A percentile compares a stretch with the other conserved stretches of the same genome.
Evolutionary conservation across 1,139 yeast species (phyloP).

Genomic region (Protomyces arabidopsidicola): DNA sequence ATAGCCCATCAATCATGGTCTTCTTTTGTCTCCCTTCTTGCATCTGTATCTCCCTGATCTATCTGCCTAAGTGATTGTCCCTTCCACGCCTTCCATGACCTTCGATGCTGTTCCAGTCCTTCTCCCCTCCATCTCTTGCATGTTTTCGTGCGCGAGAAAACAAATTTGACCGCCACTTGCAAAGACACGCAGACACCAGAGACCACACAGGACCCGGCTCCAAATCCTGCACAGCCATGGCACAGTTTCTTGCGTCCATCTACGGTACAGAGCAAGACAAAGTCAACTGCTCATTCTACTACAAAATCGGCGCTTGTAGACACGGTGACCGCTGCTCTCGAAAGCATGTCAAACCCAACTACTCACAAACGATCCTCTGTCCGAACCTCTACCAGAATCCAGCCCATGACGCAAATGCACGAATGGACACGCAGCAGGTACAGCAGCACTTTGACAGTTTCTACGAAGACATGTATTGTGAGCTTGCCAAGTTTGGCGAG

Average conservation of each 20-base stretch:
- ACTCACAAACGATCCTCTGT: conserved; percentile 62
- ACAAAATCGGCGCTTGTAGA: conserved; percentile 86
- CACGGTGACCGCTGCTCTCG: conserved; percentile 88
- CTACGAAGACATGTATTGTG: conserved; percentile 68
- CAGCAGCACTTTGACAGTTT: conserved; percentile 58
- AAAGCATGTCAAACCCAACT: conserved; percentile 65
- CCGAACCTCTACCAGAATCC: conserved; percentile 72
- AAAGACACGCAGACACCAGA: background rate
- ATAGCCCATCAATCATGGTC: too few species aligned
- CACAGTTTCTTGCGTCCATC: conserved; percentile 41
- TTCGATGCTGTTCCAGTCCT: background rate
- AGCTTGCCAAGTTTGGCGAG: conserved; percentile 57
- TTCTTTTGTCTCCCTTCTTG: too few species aligned
- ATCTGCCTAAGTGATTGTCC: background rate
- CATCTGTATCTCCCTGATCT: too few species aligned
- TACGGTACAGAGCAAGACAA: conserved; percentile 47
- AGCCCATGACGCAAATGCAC: conserved; percentile 34
- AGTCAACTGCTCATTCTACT: conserved; percentile 53
- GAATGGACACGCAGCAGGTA: conserved; percentile 43
- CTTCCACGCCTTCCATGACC: background rate
- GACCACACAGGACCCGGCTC: too few species aligned
- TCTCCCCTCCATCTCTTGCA: background rate
- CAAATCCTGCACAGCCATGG: conserved; percentile 35
- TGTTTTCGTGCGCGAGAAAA: background rate
- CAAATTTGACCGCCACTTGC: background rate